These are phyloP conservation scores for Jacaranda mimosifolia DNA, from an alignment of 257 asterid genomes.

Conservation along the genomic window DNA sequence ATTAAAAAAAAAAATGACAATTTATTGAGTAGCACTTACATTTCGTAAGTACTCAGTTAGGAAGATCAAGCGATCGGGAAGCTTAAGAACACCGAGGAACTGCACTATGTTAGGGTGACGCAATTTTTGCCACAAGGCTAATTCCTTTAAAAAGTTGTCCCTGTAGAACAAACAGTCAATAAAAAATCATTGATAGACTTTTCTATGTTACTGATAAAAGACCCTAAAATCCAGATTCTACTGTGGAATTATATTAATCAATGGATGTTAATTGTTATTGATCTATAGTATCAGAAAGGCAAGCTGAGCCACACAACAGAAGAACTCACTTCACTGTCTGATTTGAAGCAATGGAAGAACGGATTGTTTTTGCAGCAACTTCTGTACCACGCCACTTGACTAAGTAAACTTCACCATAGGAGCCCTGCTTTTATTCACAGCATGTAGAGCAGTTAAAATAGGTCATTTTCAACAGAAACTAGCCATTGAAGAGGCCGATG, in stretches of 20 bases:
- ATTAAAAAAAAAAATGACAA: constrained; percentile 1
- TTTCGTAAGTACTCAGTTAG: constrained; percentile 69
- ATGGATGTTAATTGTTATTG: background rate
- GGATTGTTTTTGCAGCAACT: constrained; percentile 78
- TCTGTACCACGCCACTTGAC: constrained; percentile 79
- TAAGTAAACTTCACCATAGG: constrained; percentile 70
- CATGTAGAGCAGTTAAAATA: constrained; percentile 25
- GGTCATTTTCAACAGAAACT: background rate
- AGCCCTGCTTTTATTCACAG: constrained; percentile 52
- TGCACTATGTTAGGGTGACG: constrained; percentile 81
- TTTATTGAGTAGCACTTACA: constrained; percentile 44
- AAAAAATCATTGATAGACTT: background rate
- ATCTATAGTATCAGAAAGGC: background rate
- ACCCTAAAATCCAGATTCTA: too few species aligned
- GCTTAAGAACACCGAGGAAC: constrained; percentile 69
- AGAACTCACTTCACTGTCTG: constrained; percentile 61
- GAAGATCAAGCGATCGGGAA: constrained; percentile 60
- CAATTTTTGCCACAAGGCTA: constrained; percentile 66
- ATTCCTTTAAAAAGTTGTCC: constrained; percentile 68
- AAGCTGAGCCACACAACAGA: background rate
- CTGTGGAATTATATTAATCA: background rate
- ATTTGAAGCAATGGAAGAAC: constrained; percentile 67
- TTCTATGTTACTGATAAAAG: too few species aligned
- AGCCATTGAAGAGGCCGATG: background rate
- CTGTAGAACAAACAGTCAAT: constrained; percentile 41